These are phyloP conservation scores for Pelargonium citronellum DNA, from an alignment of 441 rosid genomes.

Conservation along the genomic window DNA sequence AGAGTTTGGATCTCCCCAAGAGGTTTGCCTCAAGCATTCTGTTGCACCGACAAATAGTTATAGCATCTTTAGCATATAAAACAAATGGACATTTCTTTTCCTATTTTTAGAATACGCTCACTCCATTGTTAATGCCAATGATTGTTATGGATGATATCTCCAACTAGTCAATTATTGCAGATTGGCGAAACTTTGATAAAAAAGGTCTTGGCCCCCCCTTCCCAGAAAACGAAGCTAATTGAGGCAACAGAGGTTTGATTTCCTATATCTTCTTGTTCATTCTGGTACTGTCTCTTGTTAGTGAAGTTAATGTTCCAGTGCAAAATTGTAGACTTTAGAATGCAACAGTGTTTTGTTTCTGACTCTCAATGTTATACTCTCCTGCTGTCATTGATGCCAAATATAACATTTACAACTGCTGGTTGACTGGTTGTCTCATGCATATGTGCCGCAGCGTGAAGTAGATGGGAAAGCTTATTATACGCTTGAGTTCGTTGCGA, in stretches of 20 bases:
- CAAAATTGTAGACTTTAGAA: no score
- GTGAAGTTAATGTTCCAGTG: no score
- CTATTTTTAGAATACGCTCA: constrained; percentile 2
- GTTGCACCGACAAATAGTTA: not conserved
- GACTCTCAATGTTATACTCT: no score
- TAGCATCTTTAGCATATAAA: not conserved
- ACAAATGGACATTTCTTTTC: not conserved
- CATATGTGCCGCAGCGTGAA: constrained; percentile 47
- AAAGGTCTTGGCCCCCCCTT: constrained; percentile 72
- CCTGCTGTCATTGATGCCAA: not conserved
- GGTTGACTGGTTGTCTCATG: constrained; percentile 14
- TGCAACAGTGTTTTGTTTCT: no score
- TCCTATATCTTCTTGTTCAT: constrained; percentile 4
- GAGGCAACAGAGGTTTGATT: constrained; percentile 61
- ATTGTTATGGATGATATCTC: constrained; percentile 1
- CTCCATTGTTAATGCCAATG: constrained; percentile 4
- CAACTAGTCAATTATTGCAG: constrained; percentile 31
- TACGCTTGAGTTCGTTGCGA: constrained; percentile 68
- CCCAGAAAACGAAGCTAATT: constrained; percentile 68
- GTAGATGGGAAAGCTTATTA: constrained; percentile 68
- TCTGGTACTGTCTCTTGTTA: not conserved
- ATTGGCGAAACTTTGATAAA: constrained; percentile 71
- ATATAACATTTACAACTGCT: not conserved
- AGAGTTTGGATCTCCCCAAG: constrained; percentile 76
- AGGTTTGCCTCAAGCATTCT: constrained; percentile 36